These are phyloP conservation scores for Afroboletus lepidellus DNA, from an alignment of 1,284 basidiomycete species.

Conservation along the genomic window DNA sequence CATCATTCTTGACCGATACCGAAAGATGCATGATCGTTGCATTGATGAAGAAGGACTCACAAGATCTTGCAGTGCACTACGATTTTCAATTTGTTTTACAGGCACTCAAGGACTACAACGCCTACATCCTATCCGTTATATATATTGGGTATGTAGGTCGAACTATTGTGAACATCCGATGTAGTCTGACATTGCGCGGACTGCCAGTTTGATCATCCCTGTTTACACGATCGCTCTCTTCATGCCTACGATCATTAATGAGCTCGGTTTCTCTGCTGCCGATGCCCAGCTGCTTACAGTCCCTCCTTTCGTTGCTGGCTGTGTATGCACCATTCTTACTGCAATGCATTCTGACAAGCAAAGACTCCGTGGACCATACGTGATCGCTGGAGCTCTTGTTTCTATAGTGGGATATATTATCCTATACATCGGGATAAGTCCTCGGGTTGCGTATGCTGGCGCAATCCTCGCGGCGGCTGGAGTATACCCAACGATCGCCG, in stretches of 20 bases:
- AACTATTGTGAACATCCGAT: not conserved
- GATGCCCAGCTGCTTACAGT: conserved; percentile 58
- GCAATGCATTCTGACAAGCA: conserved; percentile 45
- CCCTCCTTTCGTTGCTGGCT: conserved; percentile 48
- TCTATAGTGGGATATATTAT: conserved; percentile 48
- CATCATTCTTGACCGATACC: conserved; percentile 41
- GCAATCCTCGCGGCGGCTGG: conserved; percentile 54
- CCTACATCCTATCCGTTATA: conserved; percentile 43
- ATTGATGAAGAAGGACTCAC: conserved; percentile 42
- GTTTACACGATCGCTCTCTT: conserved; percentile 61
- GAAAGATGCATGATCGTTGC: conserved; percentile 40
- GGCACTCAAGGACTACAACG: conserved; percentile 44
- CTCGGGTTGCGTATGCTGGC: conserved; percentile 48
- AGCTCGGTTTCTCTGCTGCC: conserved; percentile 55
- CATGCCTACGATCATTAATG: conserved; percentile 53
- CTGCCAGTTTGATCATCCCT: conserved; percentile 44
- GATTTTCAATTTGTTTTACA: conserved; percentile 39
- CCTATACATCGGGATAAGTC: conserved; percentile 37
- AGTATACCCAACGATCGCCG: conserved; percentile 52
- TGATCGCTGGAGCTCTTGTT: conserved; percentile 39
- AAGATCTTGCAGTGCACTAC: conserved; percentile 36
- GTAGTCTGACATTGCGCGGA: conserved; percentile 7
- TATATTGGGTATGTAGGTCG: conserved; percentile 41
- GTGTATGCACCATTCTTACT: conserved; percentile 41
- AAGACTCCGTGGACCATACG: conserved; percentile 44